Base-by-base conservation (phyloP, 306 rosid genomes). In the Quercus bicolor region DNA sequence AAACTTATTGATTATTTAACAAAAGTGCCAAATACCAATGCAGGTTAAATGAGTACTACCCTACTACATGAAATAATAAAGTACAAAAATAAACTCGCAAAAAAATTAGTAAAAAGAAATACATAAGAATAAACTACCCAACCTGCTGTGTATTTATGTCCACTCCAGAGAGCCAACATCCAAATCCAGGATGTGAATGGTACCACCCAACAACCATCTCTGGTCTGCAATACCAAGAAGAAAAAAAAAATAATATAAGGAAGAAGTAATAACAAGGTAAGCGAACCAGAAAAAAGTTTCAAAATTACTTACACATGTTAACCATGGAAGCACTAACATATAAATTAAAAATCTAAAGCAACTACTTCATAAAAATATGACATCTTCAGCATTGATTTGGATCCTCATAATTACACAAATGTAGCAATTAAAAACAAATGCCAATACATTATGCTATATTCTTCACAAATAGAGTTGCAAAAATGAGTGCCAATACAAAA, bases 131-230 rank as follows among this genome's bases (percentile, higher is more conserved):
- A 60, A 23, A 20, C 33, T 31, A 24, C 6, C 43, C 79, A 87
- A 94, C 98, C 97, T 94, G 98, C 81, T 94, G 98, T 2, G 98
- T 94, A 81, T 94, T 94, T 64, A 92, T 94, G 78, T 94, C 98
- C 40, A 94, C 97, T 78, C 98, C 98, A 80, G 98, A 94, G 60
- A 94, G 95, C 98, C 98, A 94, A 80, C 98, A 94, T 73, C 98
- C 98, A 77, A 94, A 94, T 73, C 97, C 98, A 80, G 97, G 98
- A 92, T 94, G 98, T 0, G 98, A 94, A 84, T 94, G 98, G 78
- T 94, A 94, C 98, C 97, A 94, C 4, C 98, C 98, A 1, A 92
- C 97, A 82, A 94, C 98, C 98, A 94, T 94, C 93, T 94, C 97
- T 2, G 97, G 97, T 76, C 98, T 92, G 87, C 75, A 85, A 81